Conservation (phyloP, 2,329 filamentous ascomycete species). For the Periconia sp. region DNA sequence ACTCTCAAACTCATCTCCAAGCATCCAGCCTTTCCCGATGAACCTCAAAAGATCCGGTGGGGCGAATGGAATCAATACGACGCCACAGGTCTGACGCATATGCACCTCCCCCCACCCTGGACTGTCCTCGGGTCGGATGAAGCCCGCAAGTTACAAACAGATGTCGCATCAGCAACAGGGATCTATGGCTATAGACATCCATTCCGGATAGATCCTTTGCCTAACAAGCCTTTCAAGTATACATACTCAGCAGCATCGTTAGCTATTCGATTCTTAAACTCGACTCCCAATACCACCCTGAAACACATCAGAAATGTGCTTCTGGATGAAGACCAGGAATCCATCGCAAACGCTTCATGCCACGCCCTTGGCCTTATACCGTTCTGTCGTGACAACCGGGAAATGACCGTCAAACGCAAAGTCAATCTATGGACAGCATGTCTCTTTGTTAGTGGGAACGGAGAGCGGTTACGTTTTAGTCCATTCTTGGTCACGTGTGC, state of each 20-base stretch:
- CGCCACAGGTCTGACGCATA: background rate
- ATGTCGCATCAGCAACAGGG: background rate
- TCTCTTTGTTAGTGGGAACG: background rate
- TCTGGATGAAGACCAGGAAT: background rate
- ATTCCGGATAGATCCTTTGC: background rate
- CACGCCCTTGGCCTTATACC: background rate
- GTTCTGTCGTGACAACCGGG: background rate
- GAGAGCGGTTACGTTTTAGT: background rate
- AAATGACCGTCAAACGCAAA: background rate
- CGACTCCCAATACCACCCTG: background rate
- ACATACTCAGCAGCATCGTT: constrained; percentile 1
- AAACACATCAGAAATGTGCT: background rate
- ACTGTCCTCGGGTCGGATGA: background rate
- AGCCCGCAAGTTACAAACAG: background rate
- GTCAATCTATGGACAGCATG: constrained; percentile 1
- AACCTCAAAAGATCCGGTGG: background rate
- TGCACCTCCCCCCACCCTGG: background rate
- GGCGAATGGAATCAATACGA: background rate
- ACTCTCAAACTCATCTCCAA: background rate
- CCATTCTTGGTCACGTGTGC: background rate
- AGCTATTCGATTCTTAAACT: constrained; percentile 1
- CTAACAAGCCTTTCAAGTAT: background rate
- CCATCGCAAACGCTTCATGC: background rate
- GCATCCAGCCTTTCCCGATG: background rate
- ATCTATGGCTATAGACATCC: background rate